Evolutionary conservation across 2,329 filamentous ascomycete species (phyloP).

Genomic region (Coniochaeta sp.): DNA sequence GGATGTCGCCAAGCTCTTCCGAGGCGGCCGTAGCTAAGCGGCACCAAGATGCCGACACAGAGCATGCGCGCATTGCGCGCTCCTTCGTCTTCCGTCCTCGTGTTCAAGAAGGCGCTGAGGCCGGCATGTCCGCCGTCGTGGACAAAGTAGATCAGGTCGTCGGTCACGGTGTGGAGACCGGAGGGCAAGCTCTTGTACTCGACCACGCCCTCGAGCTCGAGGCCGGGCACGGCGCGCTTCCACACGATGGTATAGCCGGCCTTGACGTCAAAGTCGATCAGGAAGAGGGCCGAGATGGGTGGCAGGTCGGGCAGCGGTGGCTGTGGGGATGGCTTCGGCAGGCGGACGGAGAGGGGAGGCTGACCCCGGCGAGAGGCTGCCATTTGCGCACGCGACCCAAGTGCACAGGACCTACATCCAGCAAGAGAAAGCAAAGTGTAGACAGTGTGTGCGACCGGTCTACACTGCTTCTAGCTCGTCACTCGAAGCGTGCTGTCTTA

Average conservation of each 20-base stretch:
- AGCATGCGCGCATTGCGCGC: constrained; percentile 88
- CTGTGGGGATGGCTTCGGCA: constrained; percentile 23
- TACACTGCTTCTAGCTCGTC: not conserved
- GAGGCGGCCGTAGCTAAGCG: constrained; percentile 74
- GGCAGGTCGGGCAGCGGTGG: constrained; percentile 39
- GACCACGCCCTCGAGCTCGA: constrained; percentile 77
- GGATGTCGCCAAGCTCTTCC: constrained; percentile 89
- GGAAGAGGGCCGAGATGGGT: constrained; percentile 70
- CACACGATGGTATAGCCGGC: constrained; percentile 86
- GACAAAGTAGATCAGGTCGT: constrained; percentile 91
- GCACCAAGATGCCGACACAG: constrained; percentile 82
- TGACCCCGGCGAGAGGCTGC: constrained; percentile 31
- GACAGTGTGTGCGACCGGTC: not conserved
- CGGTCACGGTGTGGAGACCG: constrained; percentile 78
- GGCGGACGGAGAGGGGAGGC: constrained; percentile 30
- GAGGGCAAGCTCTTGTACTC: constrained; percentile 97
- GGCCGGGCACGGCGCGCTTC: constrained; percentile 65
- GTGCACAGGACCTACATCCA: not conserved
- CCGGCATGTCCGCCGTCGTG: constrained; percentile 75
- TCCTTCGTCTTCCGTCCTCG: constrained; percentile 65
- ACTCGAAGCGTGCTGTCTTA: not conserved
- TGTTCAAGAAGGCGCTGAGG: constrained; percentile 85
- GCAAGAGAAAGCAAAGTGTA: not conserved
- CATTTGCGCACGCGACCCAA: constrained; percentile 23
- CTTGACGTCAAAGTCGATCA: constrained; percentile 89